Evolutionary conservation across 768 basidiomycete genomes (phyloP), one percentile per base, ranked within the genome.

Genomic region (Rhodotorula toruloides): DNA sequence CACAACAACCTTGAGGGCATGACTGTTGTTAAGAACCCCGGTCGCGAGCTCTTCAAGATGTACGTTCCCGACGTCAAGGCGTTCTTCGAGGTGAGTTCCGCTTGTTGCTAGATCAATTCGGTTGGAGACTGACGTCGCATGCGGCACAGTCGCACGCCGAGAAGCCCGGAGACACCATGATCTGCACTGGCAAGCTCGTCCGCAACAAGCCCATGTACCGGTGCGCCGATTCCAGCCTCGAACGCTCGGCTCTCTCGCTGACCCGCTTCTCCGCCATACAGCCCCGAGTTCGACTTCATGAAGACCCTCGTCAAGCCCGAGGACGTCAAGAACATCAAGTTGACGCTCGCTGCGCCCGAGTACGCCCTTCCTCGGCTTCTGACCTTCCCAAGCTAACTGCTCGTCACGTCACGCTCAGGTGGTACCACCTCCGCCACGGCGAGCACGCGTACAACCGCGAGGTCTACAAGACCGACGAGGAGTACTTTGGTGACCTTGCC

Each of bases 291-390:
- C 52, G 62, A 71, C 44, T 68, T 48, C 64, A 27, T 73, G 49
- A 54, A 58, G 52, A 63, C 61, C 19, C 34, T 65, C 44, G 63
- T 74, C 54, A 52, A 70, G 36, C 61, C 66, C n/a, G 64, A 70
- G 29, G 70, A 74, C 46, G 83, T 86, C 64, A 81, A 81, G 73
- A 80, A 81, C 73, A 82, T 89, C 76, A 89, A 90, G 76, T 73
- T 89, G 64, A 88, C 85, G 21, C 79, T 87, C 76, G 85, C 84
- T 65, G 83, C 86, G 0, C 87, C 87, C 6, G 84, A 84, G 48
- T 39, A 42, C 87, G 86, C 40, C 42, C n/a, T n/a, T 27, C 85
- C 84, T 76, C 85, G 86, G 74, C 82, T 86, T 59, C 27, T 48
- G 27, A 27, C 67, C 25, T 29, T 62, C 31, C 9, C 34, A 17